Percentiles rank a stretch among this genome's conserved stretches.
phyloP scores from a whole-genome alignment of 306 rosid genomes.

The Cucurbita moschata region DNA sequence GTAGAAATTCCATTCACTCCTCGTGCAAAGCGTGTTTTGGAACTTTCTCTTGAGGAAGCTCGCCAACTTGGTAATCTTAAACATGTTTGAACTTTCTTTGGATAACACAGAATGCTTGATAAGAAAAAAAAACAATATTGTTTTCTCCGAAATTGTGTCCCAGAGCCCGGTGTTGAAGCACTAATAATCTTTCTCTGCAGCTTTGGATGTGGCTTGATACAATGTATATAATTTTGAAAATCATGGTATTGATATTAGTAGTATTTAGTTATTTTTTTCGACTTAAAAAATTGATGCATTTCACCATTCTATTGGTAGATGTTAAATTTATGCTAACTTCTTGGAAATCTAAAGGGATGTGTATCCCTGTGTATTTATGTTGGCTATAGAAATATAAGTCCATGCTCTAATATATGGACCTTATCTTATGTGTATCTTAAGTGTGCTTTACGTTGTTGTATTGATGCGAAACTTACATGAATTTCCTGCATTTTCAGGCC shows the following conservation, averaged over 20 bases:
- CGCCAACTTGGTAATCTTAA: slow-evolving; percentile 73
- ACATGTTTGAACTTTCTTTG: too few species aligned
- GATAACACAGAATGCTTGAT: background rate
- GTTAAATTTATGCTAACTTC: background rate
- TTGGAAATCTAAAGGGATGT: background rate
- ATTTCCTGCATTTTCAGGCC: slow-evolving; percentile 33
- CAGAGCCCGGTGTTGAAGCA: background rate
- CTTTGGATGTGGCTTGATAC: background rate
- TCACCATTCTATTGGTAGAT: background rate
- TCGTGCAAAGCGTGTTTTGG: slow-evolving; percentile 97
- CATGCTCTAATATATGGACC: background rate
- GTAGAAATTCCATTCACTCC: slow-evolving; percentile 97
- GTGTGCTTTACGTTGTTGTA: background rate
- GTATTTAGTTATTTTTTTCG: background rate
- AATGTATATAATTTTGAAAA: background rate
- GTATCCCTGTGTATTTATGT: background rate
- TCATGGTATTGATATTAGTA: background rate
- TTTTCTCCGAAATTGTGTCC: background rate
- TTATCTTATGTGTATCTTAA: background rate
- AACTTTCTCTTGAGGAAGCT: slow-evolving; percentile 93
- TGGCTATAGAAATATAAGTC: background rate
- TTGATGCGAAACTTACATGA: background rate
- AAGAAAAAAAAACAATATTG: background rate
- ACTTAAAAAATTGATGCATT: background rate
- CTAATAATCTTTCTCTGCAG: background rate